Base-by-base conservation (phyloP, 2,329 filamentous ascomycete species). In the Alternaria sp. region DNA sequence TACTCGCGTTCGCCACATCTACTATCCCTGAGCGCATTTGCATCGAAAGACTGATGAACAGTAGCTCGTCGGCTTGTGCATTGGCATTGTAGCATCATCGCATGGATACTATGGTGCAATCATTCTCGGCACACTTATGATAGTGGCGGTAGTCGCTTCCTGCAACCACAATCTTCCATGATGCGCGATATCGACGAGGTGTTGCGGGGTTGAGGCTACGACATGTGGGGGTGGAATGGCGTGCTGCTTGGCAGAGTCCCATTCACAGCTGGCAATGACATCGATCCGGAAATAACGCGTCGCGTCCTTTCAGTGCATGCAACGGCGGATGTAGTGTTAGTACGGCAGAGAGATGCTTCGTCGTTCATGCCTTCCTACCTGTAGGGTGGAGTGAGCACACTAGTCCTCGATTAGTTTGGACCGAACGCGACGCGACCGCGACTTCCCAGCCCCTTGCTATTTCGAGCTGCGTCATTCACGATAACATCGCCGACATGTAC, bases 151-250 rank as follows among this genome's bases (percentile, higher is more conserved):
- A 11, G 10, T 51, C 26, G 37, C 46, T 10, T 23, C 20, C 21
- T 53, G 46, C 46, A 37, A 30, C 33, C 28, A 12, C 54, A n/a
- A 43, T 21, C 23, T 15, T 21, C 23, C 37, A 28, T 25, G 26
- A 15, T 21, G 23, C 43, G 37, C 41, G 15, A 43, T 47, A 46
- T 55, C 28, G 45, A 47, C 18, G 8, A 49, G 49, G 56, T 63
- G 49, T 58, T 67, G 67, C 67, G 65, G 69, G 69, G 66, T 68
- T 58, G 46, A 8, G 15, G 58, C 21, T 51, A 54, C 69, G 69
- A 65, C 59, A 72, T 73, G 66, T 70, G 66, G 68, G 68, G 69
- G 50, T 55, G 25, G 14, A 30, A 74, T 74, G 61, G 61, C 71
- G 70, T 70, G 70, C 66, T 70, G 49, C 18, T 51, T 8, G 49